Base-by-base conservation (phyloP, 2,329 filamentous ascomycete species). In the Westerdykella sp. region DNA sequence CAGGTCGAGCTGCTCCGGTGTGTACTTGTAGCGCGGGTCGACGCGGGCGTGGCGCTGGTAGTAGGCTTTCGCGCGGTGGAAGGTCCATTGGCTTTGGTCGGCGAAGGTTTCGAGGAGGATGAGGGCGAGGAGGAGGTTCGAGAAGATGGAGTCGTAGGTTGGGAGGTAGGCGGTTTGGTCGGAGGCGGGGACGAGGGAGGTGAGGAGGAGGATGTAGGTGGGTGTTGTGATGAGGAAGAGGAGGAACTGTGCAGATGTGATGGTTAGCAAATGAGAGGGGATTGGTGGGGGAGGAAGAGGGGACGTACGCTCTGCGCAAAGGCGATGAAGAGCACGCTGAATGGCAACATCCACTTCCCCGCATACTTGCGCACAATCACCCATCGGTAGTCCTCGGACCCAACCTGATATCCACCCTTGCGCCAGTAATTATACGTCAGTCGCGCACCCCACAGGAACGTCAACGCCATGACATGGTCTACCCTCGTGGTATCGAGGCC, bases 371-470 rank as follows among this genome's bases (percentile, higher is more conserved):
- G 83, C 41, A 97, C 72, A 43, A 90, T 81, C 44, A 77, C 75
- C 91, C 93, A 98, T 69, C 93, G 80, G 67, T 98, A 98, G 67
- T 98, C 93, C 68, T 98, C 91, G 13, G 85, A 90, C 31, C 93
- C 91, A 50, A 90, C 75, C 13, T 76, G 73, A 66, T 98, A 98
- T 18, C 93, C 93, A 32, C 93, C 93, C 66, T 87, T 95, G 45
- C 93, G 84, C 83, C 86, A 95, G 71, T 96, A 98, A 70, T 98
- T 98, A 74, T 80, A 97, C 2, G 91, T 97, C 68, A 98, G 73
- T 10, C 93, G 85, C 71, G 89, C 85, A 67, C 85, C 87, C 93
- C 93, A 98, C 7, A 90, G 55, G 1, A 77, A 68, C 40, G 81
- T 85, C 55, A 87, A 81, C 1, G 81, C 70, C 45, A 89, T 73